Percentiles rank a stretch among this genome's conserved stretches.
Conservation (phyloP, 257 asterid species). For the Henckelia pumila region DNA sequence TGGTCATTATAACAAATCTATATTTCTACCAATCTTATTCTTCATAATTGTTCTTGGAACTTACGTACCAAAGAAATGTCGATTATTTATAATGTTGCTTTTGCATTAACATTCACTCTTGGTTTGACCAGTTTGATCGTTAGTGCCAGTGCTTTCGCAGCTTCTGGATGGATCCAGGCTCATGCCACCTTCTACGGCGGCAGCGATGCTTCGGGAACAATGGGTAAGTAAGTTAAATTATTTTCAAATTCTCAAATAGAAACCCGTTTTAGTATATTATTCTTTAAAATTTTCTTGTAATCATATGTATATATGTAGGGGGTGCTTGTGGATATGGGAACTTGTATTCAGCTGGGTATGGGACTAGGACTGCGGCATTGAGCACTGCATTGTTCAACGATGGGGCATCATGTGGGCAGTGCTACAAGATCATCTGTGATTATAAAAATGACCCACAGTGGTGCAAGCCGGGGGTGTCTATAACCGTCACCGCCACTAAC, state of each 20-base stretch:
- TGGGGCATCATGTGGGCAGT: constrained; percentile 67
- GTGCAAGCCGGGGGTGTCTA: constrained; percentile 51
- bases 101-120: constrained; percentile 22
- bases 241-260: no score
- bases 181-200: constrained; percentile 70
- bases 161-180: constrained; percentile 49
- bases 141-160: constrained; percentile 34
- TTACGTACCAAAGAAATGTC: constrained; percentile 26
- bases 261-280: background rate
- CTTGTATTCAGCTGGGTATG: constrained; percentile 47
- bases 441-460: constrained; percentile 34
- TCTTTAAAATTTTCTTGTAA: background rate
- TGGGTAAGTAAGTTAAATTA: constrained; percentile 54
- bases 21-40: background rate
- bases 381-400: constrained; percentile 61
- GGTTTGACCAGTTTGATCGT: constrained; percentile 28
- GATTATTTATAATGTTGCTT: constrained; percentile 19
- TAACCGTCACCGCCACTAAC: constrained; percentile 63
- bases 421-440: constrained; percentile 59
- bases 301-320: constrained; percentile 24
- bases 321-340: constrained; percentile 78
- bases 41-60: constrained; percentile 4
- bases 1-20: constrained; percentile 18
- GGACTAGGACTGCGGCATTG: constrained; percentile 63
- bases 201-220: constrained; percentile 70